These are phyloP conservation scores for Sporothrix inflata DNA, from an alignment of 2,329 filamentous ascomycete species.

Conservation along the genomic window DNA sequence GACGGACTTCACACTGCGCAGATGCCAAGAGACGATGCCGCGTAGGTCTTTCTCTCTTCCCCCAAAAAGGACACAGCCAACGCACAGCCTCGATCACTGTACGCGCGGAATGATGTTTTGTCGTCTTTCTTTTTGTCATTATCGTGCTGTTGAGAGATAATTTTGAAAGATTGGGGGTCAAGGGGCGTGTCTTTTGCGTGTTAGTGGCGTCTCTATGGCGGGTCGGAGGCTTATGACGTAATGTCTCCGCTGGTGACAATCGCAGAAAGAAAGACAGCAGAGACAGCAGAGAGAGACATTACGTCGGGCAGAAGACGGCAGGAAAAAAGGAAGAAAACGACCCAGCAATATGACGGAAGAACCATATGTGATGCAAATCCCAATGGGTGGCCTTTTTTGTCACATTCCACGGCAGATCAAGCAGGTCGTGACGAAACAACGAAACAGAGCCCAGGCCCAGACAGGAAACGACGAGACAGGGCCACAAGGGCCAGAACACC, in stretches of 20 bases:
- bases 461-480: neutral
- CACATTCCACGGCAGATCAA: neutral
- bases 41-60: neutral
- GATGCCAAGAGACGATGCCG: constrained; percentile 6
- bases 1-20: neutral
- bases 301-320: neutral
- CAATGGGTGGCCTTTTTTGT: neutral
- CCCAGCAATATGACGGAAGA: neutral
- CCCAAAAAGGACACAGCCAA: neutral
- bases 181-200: neutral
- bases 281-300: neutral
- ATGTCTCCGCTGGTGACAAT: neutral
- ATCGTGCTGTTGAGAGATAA: neutral
- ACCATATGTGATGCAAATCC: neutral
- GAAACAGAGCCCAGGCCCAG: neutral
- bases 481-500: neutral
- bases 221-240: neutral
- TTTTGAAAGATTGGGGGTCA: neutral
- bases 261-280: neutral
- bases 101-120: neutral
- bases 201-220: neutral
- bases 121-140: neutral
- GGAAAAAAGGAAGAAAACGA: neutral
- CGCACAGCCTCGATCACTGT: neutral
- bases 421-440: neutral